Base-by-base conservation (phyloP, 2,329 filamentous ascomycete genomes). In the Teratosphaeria epicoccoides region DNA sequence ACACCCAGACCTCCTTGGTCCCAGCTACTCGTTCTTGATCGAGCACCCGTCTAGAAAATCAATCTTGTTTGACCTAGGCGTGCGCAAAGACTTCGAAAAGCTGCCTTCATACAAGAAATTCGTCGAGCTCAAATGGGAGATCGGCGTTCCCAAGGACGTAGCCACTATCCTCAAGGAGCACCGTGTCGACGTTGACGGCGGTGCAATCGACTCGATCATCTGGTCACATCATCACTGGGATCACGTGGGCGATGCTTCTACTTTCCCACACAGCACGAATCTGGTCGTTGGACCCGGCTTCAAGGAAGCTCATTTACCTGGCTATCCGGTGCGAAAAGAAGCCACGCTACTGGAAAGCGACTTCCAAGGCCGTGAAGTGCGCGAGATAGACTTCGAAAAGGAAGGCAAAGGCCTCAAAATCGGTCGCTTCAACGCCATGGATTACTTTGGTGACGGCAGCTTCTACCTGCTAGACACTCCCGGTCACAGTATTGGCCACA, bases 361-460 rank as follows among this genome's bases (percentile, higher is more conserved):
- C 52, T 73, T 71, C 51, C 60, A 67, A 46, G 60, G 62, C 4
- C 65, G 74, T 43, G 56, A 69, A 24, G 57, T 73, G 1, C 56
- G 59, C 4, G 68, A 71, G 51, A 59, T 71, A 7, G 50, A 58
- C 40, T 66, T 73, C 29, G 53, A 63, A n/a, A 64, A 67, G 40
- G 59, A 65, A 43, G 55, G 61, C 23, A 56, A 57, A n/a, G 61
- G 57, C 4, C 51, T 73, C 2, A 68, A 70, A 52, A 72, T 77
- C 20, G 75, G 73, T 1, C 60, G 68, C 7, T 77, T 76, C 58
- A 58, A 67, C 26, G 75, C 75, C 1, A 63, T 68, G 24, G 78
- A 82, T 59, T 80, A 73, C 58, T 81, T 80, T 51, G 72, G 72
- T 2, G 78, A 82, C 58, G 78, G 77, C 0, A 72, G 67, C 22